A percentile compares a stretch with the other conserved stretches of the same genome.
phyloP scores from a whole-genome alignment of 306 rosid species.

The Quercus glauca region DNA sequence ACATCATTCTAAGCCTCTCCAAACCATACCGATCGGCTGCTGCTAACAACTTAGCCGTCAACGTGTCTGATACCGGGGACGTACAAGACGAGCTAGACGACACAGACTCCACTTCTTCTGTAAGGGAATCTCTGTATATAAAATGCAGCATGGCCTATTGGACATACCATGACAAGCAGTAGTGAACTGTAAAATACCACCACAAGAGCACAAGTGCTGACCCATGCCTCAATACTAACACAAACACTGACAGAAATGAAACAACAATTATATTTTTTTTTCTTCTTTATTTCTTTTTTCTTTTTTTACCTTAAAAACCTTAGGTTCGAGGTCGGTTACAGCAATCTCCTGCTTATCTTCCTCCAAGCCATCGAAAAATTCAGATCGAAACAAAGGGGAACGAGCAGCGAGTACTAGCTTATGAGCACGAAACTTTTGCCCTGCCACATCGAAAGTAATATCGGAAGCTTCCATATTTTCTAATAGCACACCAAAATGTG shows the following conservation, averaged over 20 bases:
- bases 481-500: constrained; percentile 59
- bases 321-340: constrained; percentile 65
- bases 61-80: constrained; percentile 48
- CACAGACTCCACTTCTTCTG: constrained; percentile 56
- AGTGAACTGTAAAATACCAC: constrained; percentile 6
- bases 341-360: constrained; percentile 43
- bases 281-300: too few relatives aligned
- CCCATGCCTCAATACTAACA: constrained; percentile 2
- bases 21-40: constrained; percentile 76
- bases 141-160: constrained; percentile 77
- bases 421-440: constrained; percentile 73
- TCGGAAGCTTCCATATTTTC: constrained; percentile 86
- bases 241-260: not conserved
- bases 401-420: constrained; percentile 81
- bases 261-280: too few relatives aligned
- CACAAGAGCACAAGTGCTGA: constrained; percentile 5
- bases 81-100: constrained; percentile 46
- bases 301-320: constrained; percentile 75
- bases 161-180: constrained; percentile 21
- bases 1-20: constrained; percentile 74
- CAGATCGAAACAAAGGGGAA: constrained; percentile 55
- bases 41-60: constrained; percentile 68
- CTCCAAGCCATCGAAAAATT: constrained; percentile 42
- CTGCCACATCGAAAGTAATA: constrained; percentile 62
- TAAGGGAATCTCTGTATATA: constrained; percentile 69